Evolutionary conservation across 208 protist genomes (phyloP), one percentile per base, ranked within the genome.

Genomic region (Jaenimonas drosophilae): DNA sequence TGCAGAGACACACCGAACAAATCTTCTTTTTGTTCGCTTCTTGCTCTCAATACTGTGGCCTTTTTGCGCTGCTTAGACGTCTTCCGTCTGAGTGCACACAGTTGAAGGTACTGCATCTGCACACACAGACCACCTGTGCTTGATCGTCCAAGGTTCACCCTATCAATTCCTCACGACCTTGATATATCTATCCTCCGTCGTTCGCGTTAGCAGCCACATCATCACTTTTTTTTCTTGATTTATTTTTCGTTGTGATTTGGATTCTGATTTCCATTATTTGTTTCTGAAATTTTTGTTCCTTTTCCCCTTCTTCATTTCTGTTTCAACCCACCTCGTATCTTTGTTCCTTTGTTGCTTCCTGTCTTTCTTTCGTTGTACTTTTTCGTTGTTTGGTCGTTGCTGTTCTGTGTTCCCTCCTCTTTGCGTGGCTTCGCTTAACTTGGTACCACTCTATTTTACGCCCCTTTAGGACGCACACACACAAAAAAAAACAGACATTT

Each of bases 211-310:
- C 3, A 54, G n/a, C 14, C 24, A 49, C 12, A 27, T 33, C n/a
- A 31, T 27, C 28, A 20, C 20, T 34, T 34, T 38, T 40, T 44
- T 44, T 44, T 44, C 4, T 44, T 34, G 11, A 14, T 34, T 34
- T 14, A n/a, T 14, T 14, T 34, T 34, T 2, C 34, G 16, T 30
- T 20, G 21, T 48, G 3, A 25, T 23, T 27, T 24, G 28, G 9
- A 20, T 56, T 48, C 40, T 40, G 17, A 26, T 25, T 43, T 54
- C 9, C 39, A 31, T 5, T 33, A 40, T 36, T 45, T 46, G 28
- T 32, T 7, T 14, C 24, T 31, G 14, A 9, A 5, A 27, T 24
- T 43, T 37, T 45, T 45, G 6, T 28, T 47, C 34, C 19, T 47
- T 33, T 47, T 16, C n/a, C 41, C 21, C 19, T 44, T 17, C 21